Evolutionary conservation across 805 yeast genomes (phyloP).

Genomic region (Candida dajiaensis): DNA sequence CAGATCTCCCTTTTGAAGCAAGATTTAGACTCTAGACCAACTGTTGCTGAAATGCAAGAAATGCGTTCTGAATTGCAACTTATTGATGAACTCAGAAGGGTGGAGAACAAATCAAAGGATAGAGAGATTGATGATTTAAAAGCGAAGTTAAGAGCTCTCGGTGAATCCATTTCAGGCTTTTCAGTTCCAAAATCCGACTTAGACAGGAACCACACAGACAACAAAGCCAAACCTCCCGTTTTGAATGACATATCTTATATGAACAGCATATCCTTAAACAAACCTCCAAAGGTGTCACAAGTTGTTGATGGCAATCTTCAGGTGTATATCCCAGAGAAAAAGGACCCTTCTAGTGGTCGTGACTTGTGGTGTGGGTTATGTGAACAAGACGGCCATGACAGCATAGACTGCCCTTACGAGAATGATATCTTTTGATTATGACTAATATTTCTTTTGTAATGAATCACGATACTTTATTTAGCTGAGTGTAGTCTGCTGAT

Average conservation of each 20-base stretch:
- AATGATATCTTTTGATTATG: conserved; percentile 19
- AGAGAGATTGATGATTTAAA: conserved; percentile 19
- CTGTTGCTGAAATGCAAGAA: conserved; percentile 36
- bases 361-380: conserved; percentile 89
- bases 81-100: conserved; percentile 29
- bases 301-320: conserved; percentile 34
- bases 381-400: conserved; percentile 84
- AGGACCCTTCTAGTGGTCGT: conserved; percentile 72
- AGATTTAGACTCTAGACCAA: conserved; percentile 31
- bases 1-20: conserved; percentile 17
- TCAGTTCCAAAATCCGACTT: neutral
- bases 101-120: conserved; percentile 25
- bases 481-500: neutral
- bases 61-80: conserved; percentile 40
- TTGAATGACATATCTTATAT: neutral
- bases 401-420: conserved; percentile 81
- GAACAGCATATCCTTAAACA: conserved; percentile 4
- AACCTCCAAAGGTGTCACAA: conserved; percentile 24
- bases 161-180: neutral
- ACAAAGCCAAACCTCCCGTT: neutral
- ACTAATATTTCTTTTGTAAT: neutral
- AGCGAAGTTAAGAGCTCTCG: conserved; percentile 6
- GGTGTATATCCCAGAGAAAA: conserved; percentile 42
- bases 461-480: neutral
- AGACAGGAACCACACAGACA: neutral